Evolutionary conservation across 2,329 filamentous ascomycete species (phyloP), one percentile per base, ranked within the genome.

Genomic region (Fusarium clavum): DNA sequence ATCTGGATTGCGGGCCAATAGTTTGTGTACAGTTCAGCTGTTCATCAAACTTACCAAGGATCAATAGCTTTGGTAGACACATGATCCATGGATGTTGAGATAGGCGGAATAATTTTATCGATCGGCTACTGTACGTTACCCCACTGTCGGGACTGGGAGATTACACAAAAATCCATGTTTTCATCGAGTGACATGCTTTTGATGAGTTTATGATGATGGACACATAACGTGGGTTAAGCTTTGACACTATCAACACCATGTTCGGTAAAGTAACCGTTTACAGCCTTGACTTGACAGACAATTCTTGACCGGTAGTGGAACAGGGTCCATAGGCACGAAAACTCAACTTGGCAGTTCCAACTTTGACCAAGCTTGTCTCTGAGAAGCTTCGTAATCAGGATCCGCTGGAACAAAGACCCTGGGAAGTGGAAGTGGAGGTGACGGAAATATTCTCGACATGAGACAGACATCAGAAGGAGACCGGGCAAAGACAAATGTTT

Each of bases 391-490:
- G 45, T 47, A 47, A 47, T 47, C 44, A 47, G 25, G 18, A 25
- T 47, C 25, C 25, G 45, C 45, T 47, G 45, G 25, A 29, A 29
- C 18, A 29, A 29, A 47, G 25, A 27, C 45, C 25, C 34, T 38
- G 34, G 34, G 18, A 38, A 38, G 44, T 47, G 8, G 44, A 29
- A n/a, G 44, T 47, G 24, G 13, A 25, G 25, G 18, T 27, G 45
- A 29, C 45, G 45, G 45, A 29, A 47, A 20, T 47, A 29, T 47
- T 47, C 18, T 47, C 3, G 45, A 47, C 24, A 20, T 62, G 30
- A 61, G 57, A 62, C 59, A 45, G 20, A 13, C 22, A 60, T 30
- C 20, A 44, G 49, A 20, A 61, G 38, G 55, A 25, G 30, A 34
- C 11, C 32, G 25, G 20, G 29, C 22, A 29, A 40, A 49, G 29